These are phyloP conservation scores for Schizochytrium sp. DNA, from an alignment of 108 stramenopile genomes.

Conservation along the genomic window DNA sequence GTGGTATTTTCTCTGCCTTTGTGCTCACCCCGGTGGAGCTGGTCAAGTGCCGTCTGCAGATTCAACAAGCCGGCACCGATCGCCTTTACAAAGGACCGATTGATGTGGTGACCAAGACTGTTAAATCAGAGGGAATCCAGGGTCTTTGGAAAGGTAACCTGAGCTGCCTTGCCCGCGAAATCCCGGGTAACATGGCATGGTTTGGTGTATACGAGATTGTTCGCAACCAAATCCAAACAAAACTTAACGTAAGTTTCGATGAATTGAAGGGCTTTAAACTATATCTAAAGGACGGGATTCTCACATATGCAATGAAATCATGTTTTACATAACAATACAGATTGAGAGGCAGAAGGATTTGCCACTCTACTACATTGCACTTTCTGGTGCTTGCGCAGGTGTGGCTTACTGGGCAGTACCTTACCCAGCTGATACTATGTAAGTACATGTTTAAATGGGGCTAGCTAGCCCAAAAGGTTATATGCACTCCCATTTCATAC, in stretches of 20 bases:
- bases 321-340: not conserved
- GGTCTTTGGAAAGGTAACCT: slow-evolving; percentile 57
- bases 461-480: too few relatives aligned
- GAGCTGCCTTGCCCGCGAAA: slow-evolving; percentile 55
- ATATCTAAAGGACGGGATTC: not conserved
- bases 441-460: not conserved
- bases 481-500: too few relatives aligned
- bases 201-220: slow-evolving; percentile 53
- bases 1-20: slow-evolving; percentile 44
- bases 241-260: not conserved
- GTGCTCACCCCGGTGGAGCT: slow-evolving; percentile 53
- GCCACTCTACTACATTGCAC: slow-evolving; percentile 10
- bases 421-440: slow-evolving; percentile 58
- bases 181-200: slow-evolving; percentile 56
- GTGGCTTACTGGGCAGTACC: slow-evolving; percentile 60
- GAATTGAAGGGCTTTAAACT: not conserved
- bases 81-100: slow-evolving; percentile 11
- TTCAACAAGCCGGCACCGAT: not conserved
- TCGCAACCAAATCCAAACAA: not conserved
- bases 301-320: not conserved
- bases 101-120: slow-evolving; percentile 45
- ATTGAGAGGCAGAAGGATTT: not conserved
- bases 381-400: slow-evolving; percentile 52
- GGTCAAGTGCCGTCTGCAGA: slow-evolving; percentile 57
- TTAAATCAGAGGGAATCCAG: not conserved